Conservation (phyloP, 164 flowering plant genomes). For the Kingdonia uniflora region DNA sequence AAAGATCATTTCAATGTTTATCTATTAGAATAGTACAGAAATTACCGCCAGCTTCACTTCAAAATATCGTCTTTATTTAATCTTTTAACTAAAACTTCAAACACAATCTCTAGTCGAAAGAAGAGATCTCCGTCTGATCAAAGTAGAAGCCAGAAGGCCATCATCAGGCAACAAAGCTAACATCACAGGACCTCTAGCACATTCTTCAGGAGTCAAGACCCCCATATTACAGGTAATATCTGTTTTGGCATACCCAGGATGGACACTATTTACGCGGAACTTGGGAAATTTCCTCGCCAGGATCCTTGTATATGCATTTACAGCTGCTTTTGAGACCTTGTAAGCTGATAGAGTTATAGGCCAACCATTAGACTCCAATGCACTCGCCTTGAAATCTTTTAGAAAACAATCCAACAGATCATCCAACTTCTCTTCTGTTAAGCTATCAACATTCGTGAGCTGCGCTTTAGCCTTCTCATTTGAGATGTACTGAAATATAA, state of each 20-base stretch:
- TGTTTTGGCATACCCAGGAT: slow-evolving; percentile 16
- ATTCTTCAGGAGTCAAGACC: slow-evolving; percentile 9
- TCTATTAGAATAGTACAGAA: no score
- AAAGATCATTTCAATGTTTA: no score
- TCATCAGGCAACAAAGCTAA: slow-evolving; percentile 10
- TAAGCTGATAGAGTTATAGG: slow-evolving; percentile 18
- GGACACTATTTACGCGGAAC: slow-evolving; percentile 9
- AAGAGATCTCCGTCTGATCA: slow-evolving; percentile 7
- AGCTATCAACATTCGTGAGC: slow-evolving; percentile 15
- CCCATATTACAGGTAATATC: slow-evolving; percentile 3
- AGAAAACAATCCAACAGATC: slow-evolving; percentile 21
- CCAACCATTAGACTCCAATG: slow-evolving; percentile 31
- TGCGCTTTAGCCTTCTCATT: slow-evolving; percentile 12
- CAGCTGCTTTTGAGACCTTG: slow-evolving; percentile 17
- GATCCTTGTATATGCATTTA: slow-evolving; percentile 21
- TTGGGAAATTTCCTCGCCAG: slow-evolving; percentile 14
- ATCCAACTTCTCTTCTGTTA: slow-evolving; percentile 26
- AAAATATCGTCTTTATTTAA: no score
- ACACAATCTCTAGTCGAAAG: no score
- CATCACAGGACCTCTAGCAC: slow-evolving; percentile 13
- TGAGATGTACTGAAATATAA: slow-evolving; percentile 2
- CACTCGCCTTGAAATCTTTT: slow-evolving; percentile 26
- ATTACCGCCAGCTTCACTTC: no score
- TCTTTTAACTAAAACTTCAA: no score
- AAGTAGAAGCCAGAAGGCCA: slow-evolving; percentile 14